A percentile compares a stretch with the other conserved stretches of the same genome.
These are phyloP conservation scores for Lipomyces spencermartinsiae DNA, from an alignment of 805 yeast genomes.

Conservation along the genomic window DNA sequence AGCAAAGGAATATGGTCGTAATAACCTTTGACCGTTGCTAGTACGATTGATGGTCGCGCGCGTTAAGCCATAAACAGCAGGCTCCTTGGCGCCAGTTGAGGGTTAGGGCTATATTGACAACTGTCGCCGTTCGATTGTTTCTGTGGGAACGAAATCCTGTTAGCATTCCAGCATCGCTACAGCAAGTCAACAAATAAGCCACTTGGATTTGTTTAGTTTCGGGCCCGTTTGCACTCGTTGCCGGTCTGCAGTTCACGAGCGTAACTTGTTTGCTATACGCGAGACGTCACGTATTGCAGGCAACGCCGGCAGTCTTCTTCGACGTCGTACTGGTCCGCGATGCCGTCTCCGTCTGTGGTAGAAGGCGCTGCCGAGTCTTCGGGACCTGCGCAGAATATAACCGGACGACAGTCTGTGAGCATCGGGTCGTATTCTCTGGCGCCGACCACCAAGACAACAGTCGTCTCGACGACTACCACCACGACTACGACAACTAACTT, in stretches of 20 bases:
- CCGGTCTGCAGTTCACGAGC: neutral
- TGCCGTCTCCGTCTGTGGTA: neutral
- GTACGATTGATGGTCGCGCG: neutral
- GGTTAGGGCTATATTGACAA: neutral
- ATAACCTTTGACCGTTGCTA: neutral
- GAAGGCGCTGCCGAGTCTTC: neutral
- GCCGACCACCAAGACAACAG: slow-evolving; percentile 37
- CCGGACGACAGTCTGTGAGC: slow-evolving; percentile 1
- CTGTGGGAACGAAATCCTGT: neutral
- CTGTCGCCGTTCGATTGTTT: neutral
- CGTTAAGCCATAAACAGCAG: neutral
- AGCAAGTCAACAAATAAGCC: neutral
- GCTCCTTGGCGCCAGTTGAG: neutral
- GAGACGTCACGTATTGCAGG: neutral
- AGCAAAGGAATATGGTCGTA: neutral
- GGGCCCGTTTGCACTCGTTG: neutral
- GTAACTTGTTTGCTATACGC: neutral
- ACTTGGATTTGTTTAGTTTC: neutral
- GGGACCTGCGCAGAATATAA: neutral
- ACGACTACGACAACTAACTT: slow-evolving; percentile 38
- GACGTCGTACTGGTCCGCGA: neutral
- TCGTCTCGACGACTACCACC: slow-evolving; percentile 38
- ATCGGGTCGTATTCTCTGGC: slow-evolving; percentile 29
- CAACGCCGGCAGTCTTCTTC: neutral
- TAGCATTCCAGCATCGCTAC: neutral